phyloP scores from a whole-genome alignment of 257 asterid genomes.

The Cruciata laevipes region DNA sequence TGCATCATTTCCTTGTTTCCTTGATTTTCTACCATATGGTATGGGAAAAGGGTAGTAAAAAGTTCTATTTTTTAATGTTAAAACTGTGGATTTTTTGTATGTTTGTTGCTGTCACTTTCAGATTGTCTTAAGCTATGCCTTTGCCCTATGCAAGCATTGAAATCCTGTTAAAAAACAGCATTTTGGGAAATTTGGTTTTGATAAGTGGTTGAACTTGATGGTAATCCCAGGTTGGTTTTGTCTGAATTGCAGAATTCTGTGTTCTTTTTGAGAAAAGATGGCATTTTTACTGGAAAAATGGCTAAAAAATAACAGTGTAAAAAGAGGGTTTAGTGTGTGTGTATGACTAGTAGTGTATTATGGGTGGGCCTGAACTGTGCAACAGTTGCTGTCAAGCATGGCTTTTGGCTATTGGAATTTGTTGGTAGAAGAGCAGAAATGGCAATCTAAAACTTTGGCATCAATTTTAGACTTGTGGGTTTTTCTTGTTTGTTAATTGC shows the following conservation, averaged over 20 bases:
- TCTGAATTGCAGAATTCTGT: background rate
- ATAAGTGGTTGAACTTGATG: background rate
- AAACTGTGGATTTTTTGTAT: background rate
- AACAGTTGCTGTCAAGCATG: slow-evolving; percentile 33
- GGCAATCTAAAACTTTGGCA: slow-evolving; percentile 29
- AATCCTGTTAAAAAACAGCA: background rate
- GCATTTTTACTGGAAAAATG: background rate
- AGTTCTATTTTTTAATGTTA: background rate
- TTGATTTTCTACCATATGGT: background rate
- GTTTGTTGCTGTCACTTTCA: slow-evolving; percentile 16
- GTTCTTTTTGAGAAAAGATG: background rate
- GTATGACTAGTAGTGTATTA: slow-evolving; percentile 1
- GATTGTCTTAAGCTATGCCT: slow-evolving; percentile 12
- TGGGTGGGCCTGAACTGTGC: slow-evolving; percentile 46
- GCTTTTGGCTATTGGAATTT: slow-evolving; percentile 37
- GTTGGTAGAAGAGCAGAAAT: slow-evolving; percentile 36
- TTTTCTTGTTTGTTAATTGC: slow-evolving; percentile 43
- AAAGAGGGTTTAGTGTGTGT: background rate
- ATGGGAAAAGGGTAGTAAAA: slow-evolving; percentile 4
- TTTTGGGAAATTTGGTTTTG: slow-evolving; percentile 1
- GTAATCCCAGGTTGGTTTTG: background rate
- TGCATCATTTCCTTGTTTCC: slow-evolving; percentile 1
- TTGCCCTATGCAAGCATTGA: slow-evolving; percentile 10
- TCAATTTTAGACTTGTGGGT: slow-evolving; percentile 34
- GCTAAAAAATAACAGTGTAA: background rate